Evolutionary conservation across 2,329 filamentous ascomycete species (phyloP).

Genomic region (Cladosporium sp.): DNA sequence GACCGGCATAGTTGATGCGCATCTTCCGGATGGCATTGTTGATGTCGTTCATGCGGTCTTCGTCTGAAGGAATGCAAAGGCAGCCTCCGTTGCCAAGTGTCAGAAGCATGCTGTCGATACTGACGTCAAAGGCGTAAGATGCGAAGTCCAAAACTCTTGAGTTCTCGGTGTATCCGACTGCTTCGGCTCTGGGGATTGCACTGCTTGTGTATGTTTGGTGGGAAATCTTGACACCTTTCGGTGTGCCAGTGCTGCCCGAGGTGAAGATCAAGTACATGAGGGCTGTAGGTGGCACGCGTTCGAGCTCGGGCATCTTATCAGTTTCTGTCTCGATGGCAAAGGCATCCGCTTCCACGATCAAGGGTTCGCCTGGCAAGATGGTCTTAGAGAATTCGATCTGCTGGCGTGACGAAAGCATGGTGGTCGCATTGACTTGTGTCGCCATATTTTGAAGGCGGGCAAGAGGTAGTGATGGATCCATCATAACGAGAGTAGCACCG

Average conservation of each 20-base stretch:
- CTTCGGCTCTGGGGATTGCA: slow-evolving; percentile 39
- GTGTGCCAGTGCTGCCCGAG: slow-evolving; percentile 18
- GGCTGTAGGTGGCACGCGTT: slow-evolving; percentile 13
- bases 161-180: background rate
- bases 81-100: slow-evolving; percentile 18
- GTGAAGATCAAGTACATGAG: slow-evolving; percentile 20
- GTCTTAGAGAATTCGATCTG: slow-evolving; percentile 17
- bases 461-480: slow-evolving; percentile 31
- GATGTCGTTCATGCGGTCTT: slow-evolving; percentile 33
- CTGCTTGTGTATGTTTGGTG: slow-evolving; percentile 53
- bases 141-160: slow-evolving; percentile 15
- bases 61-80: slow-evolving; percentile 21
- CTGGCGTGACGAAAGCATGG: slow-evolving; percentile 12
- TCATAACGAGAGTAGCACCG: slow-evolving; percentile 32
- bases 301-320: background rate
- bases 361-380: slow-evolving; percentile 12
- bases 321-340: background rate
- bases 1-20: slow-evolving; percentile 38
- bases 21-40: slow-evolving; percentile 36
- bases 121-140: slow-evolving; percentile 16
- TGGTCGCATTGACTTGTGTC: slow-evolving; percentile 7
- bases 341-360: slow-evolving; percentile 13
- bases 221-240: slow-evolving; percentile 17
- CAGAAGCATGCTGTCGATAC: slow-evolving; percentile 13
- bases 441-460: slow-evolving; percentile 11